Base-by-base conservation (phyloP, 2,329 filamentous ascomycete species). In the Cladophialophora psammophila region DNA sequence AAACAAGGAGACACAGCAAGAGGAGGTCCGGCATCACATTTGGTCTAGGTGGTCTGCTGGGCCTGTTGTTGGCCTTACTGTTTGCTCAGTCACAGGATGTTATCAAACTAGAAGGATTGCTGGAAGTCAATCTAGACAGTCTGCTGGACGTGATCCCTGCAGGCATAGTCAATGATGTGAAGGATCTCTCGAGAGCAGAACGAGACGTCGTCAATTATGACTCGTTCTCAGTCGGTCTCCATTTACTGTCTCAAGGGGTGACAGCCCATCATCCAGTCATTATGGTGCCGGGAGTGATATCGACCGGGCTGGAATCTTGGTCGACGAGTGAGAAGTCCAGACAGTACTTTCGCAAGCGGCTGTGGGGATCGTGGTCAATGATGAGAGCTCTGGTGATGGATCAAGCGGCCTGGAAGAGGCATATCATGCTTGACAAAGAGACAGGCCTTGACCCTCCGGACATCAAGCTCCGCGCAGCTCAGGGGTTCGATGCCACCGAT, bases 291-390 rank as follows among this genome's bases (percentile, higher is more conserved):
- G 95, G 95, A 4, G 95, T 99, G 66, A 99, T 99, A 72, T 98
- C 95, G 0, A 98, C 95, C 0, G 95, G 95, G 1, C 86, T 99
- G 31, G 95, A 99, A 80, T 97, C 93, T 56, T 99, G 95, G 95
- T 93, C 94, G 3, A 98, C 95, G 0, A 89, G 91, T 59, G 91
- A 94, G 75, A 83, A 85, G 50, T 97, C 94, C 7, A 87, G 93
- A 40, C 91, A 90, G 66, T 99, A 98, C 80, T 99, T 99, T 79
- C 86, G 95, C 69, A 97, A 96, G 81, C 86, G 95, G 62, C 81
- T 99, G 58, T 99, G 95, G 95, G 95, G 95, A 4, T 97, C 93
- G 73, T 99, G 96, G 95, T 96, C 88, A 71, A 99, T 99, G 95
- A 97, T 99, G 93, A 87, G 91, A 58, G 94, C 95, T 0, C 81